Evolutionary conservation across 495 filamentous ascomycete species (phyloP).

Genomic region (Choiromyces venosus): DNA sequence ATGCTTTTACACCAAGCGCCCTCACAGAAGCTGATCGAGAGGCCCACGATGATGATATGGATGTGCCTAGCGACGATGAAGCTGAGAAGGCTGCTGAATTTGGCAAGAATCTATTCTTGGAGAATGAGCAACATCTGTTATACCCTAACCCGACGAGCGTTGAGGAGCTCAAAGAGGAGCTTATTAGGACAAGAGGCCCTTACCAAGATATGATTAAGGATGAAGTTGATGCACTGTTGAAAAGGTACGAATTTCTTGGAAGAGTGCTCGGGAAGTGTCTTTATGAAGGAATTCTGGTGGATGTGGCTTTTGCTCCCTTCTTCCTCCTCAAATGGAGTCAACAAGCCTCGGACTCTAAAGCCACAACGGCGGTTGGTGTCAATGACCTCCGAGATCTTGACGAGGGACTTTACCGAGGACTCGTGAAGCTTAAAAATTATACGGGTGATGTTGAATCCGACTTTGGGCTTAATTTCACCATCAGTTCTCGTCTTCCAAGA

Average conservation of each 20-base stretch:
- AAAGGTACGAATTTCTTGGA: constrained; percentile 85
- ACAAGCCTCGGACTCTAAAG: constrained; percentile 44
- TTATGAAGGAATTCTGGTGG: constrained; percentile 94
- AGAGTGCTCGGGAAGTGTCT: constrained; percentile 93
- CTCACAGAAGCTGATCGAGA: constrained; percentile 41
- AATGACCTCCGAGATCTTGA: constrained; percentile 93
- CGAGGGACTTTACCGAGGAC: constrained; percentile 84
- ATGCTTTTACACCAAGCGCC: constrained; percentile 65
- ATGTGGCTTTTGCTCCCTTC: constrained; percentile 89
- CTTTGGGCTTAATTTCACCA: constrained; percentile 82
- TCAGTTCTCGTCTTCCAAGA: constrained; percentile 67
- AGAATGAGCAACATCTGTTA: constrained; percentile 82
- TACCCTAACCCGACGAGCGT: constrained; percentile 81
- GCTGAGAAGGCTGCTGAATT: constrained; percentile 1
- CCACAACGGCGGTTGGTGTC: constrained; percentile 69
- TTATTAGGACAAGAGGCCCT: constrained; percentile 51
- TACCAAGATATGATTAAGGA: constrained; percentile 51
- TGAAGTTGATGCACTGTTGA: constrained; percentile 57
- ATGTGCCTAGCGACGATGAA: constrained; percentile 3
- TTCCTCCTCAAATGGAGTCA: constrained; percentile 85
- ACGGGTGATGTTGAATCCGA: constrained; percentile 68
- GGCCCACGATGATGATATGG: neutral
- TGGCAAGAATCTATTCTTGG: constrained; percentile 59
- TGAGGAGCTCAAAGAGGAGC: constrained; percentile 61
- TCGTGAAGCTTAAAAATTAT: constrained; percentile 83